These are phyloP conservation scores for Naganishia cerealis DNA, from an alignment of 1,284 basidiomycete species.

Conservation along the genomic window DNA sequence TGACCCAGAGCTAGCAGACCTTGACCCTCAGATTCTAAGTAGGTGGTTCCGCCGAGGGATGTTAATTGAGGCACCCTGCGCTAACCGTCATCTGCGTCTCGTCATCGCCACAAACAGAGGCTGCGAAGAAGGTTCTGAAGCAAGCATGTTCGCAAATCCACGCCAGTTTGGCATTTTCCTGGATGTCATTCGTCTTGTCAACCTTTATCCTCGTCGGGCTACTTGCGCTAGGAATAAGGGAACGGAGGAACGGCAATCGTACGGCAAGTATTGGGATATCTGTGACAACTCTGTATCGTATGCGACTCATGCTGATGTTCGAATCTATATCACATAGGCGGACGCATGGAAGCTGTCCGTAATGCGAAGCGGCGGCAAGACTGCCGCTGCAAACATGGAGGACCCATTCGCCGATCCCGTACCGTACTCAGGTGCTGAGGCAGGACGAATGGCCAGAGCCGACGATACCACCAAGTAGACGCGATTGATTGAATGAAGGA, in stretches of 20 bases:
- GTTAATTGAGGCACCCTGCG: neutral
- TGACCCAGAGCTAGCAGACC: slow-evolving; percentile 38
- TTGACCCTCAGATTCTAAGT: slow-evolving; percentile 36
- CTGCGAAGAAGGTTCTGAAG: slow-evolving; percentile 40
- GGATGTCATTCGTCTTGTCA: slow-evolving; percentile 39
- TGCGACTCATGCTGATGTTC: neutral
- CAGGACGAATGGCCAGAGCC: neutral
- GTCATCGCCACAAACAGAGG: slow-evolving; percentile 22
- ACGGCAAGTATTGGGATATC: neutral
- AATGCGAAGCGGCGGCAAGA: neutral
- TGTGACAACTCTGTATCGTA: too few species aligned
- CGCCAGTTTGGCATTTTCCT: slow-evolving; percentile 41
- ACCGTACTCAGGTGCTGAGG: neutral
- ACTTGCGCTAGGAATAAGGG: slow-evolving; percentile 31
- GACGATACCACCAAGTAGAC: neutral
- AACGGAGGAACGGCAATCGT: slow-evolving; percentile 19
- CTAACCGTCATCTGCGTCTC: neutral
- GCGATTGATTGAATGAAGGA: neutral
- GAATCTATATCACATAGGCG: neutral
- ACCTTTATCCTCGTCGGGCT: slow-evolving; percentile 36
- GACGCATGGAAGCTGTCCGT: slow-evolving; percentile 20
- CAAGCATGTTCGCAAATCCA: slow-evolving; percentile 39
- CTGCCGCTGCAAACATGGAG: neutral
- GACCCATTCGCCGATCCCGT: slow-evolving; percentile 25
- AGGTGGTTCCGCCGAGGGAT: neutral